These are phyloP conservation scores for Populus davidiana DNA, from an alignment of 345 rosid genomes.

Conservation along the genomic window DNA sequence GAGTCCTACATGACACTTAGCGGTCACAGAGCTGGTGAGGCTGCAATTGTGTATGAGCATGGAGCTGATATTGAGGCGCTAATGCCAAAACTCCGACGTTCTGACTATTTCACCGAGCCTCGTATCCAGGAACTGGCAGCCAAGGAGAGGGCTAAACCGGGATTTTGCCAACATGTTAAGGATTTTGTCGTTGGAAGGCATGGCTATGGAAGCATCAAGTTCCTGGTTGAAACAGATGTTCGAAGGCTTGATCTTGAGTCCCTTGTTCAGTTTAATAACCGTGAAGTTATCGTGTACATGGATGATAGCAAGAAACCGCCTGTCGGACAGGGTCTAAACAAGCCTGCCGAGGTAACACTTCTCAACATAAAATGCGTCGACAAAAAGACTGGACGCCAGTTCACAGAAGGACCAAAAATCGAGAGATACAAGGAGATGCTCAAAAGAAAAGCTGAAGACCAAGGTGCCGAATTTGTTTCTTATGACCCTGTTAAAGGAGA, in stretches of 20 bases:
- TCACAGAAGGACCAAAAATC: constrained; percentile 58
- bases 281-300: constrained; percentile 94
- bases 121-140: constrained; percentile 90
- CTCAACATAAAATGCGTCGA: constrained; percentile 88
- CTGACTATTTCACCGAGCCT: constrained; percentile 91
- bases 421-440: constrained; percentile 84
- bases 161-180: constrained; percentile 64
- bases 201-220: constrained; percentile 83
- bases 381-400: constrained; percentile 65
- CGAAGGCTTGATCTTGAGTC: constrained; percentile 74
- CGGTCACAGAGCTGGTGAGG: constrained; percentile 76
- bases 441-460: constrained; percentile 77
- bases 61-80: constrained; percentile 84
- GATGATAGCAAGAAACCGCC: constrained; percentile 90
- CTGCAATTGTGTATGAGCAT: constrained; percentile 74
- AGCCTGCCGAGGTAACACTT: constrained; percentile 92
- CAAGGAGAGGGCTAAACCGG: constrained; percentile 77
- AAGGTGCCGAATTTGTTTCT: constrained; percentile 84
- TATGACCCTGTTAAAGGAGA: constrained; percentile 74
- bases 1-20: constrained; percentile 54
- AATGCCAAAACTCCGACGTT: constrained; percentile 79
- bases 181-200: constrained; percentile 87
- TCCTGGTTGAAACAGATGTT: constrained; percentile 85
- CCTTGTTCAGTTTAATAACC: constrained; percentile 73
- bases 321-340: constrained; percentile 87